Evolutionary conservation across 1,139 yeast species (phyloP), one percentile per base, ranked within the genome.

Genomic region (Candida anutae): DNA sequence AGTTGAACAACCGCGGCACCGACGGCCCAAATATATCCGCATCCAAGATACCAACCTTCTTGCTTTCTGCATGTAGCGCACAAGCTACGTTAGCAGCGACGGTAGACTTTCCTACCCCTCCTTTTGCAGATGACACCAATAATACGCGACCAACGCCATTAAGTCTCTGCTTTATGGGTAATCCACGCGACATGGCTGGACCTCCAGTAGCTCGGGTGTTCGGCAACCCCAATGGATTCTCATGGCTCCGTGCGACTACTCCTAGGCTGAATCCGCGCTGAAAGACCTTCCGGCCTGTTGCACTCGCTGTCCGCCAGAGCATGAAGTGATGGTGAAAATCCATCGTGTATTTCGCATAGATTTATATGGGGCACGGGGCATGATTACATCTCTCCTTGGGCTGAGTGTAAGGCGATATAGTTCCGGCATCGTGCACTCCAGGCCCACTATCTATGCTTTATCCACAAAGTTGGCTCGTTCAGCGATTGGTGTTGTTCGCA

Each of bases 21-120:
- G 87, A 77, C 0, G 95, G 95, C 0, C 95, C 95, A 54, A 83
- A 84, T 6, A 84, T 64, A 50, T 84, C 95, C 0, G 80, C 83
- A 48, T 84, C 95, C 10, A 84, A 59, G 3, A 84, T 49, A 0
- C 94, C 95, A 0, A 76, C 78, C 19, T 62, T 64, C 24, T 69
- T 57, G 1, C 85, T 84, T 19, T 58, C 47, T 16, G 58, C 48
- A 21, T 69, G 70, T 29, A 84, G 49, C 0, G 84, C 71, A 28
- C 79, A 45, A 0, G 94, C 93, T 10, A 79, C 43, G 40, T 84
- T 85, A 4, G 77, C 78, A 6, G 75, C 53, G 1, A 71, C 75
- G 0, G 77, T 72, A 1, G 75, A 70, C 41, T 74, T 73, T 28
- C 74, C 87, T 25, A 80, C 90, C 1, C 90, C 90, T 0, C 90